phyloP scores from a whole-genome alignment of 2,329 filamentous ascomycete genomes.

The Aspergillus glaucus region DNA sequence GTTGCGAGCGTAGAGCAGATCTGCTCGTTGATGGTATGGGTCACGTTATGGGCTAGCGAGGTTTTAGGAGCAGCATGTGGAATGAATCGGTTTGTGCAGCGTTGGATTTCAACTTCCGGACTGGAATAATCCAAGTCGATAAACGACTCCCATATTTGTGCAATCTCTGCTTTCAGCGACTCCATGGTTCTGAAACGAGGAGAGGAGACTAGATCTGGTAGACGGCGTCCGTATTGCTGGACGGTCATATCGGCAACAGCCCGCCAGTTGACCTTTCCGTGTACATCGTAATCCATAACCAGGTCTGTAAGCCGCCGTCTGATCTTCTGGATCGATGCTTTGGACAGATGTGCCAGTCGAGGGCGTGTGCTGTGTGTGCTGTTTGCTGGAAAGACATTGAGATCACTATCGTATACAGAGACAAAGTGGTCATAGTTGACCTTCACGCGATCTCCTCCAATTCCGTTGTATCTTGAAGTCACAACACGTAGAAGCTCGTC shows the following conservation, averaged over 20 bases:
- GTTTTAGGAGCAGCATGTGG: not conserved
- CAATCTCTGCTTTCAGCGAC: not conserved
- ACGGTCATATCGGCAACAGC: constrained; percentile 57
- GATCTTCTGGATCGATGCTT: not conserved
- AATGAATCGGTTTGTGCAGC: not conserved
- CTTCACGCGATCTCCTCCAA: constrained; percentile 24
- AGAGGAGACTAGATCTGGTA: constrained; percentile 27
- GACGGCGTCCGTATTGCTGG: constrained; percentile 49
- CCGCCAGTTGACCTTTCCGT: constrained; percentile 55
- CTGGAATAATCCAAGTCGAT: not conserved
- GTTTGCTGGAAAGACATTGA: constrained; percentile 28
- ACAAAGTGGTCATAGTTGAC: constrained; percentile 42
- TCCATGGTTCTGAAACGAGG: constrained; percentile 4
- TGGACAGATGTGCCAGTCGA: constrained; percentile 12
- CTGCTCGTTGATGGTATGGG: not conserved
- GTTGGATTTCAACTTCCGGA: not conserved
- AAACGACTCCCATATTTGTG: not conserved
- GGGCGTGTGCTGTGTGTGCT: constrained; percentile 28
- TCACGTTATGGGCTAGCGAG: not conserved
- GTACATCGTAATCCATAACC: constrained; percentile 23
- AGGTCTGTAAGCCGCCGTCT: constrained; percentile 33
- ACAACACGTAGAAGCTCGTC: constrained; percentile 4
- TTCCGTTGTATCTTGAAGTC: constrained; percentile 6
- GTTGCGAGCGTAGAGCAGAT: not conserved
- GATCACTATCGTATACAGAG: constrained; percentile 34